Evolutionary conservation across 495 filamentous ascomycete genomes (phyloP).

Genomic region (Clohesyomyces aquaticus): DNA sequence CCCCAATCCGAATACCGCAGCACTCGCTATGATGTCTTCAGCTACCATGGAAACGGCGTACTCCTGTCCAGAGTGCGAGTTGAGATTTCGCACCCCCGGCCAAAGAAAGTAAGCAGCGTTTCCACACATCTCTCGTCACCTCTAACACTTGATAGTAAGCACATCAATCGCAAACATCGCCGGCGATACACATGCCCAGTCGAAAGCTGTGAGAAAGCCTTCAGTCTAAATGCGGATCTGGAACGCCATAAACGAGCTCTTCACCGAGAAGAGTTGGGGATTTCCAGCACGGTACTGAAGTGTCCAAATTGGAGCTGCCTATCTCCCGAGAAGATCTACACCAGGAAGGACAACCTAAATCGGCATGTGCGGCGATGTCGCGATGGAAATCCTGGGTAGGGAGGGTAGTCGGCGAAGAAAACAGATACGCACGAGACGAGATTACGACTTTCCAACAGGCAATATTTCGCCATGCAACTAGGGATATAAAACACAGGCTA

Average conservation of each 20-base stretch:
- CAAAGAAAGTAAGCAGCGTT: background rate
- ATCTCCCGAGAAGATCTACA: background rate
- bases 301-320: background rate
- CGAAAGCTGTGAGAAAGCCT: background rate
- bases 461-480: no score
- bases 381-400: background rate
- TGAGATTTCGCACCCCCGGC: background rate
- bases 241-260: background rate
- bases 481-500: no score
- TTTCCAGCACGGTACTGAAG: background rate
- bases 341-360: background rate
- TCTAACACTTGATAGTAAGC: constrained; percentile 2
- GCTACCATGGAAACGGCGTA: background rate
- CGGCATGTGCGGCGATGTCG: background rate
- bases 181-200: background rate
- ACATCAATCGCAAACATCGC: background rate
- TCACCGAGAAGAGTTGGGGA: background rate
- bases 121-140: background rate
- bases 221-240: background rate
- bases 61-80: background rate
- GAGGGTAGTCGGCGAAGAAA: no score
- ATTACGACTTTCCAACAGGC: no score
- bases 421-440: no score
- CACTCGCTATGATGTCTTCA: no score
- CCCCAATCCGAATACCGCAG: no score